Percentiles rank a stretch among this genome's conserved stretches.
These are phyloP conservation scores for Hypoxylon sp. DNA, from an alignment of 2,329 filamentous ascomycete genomes.

Conservation along the genomic window DNA sequence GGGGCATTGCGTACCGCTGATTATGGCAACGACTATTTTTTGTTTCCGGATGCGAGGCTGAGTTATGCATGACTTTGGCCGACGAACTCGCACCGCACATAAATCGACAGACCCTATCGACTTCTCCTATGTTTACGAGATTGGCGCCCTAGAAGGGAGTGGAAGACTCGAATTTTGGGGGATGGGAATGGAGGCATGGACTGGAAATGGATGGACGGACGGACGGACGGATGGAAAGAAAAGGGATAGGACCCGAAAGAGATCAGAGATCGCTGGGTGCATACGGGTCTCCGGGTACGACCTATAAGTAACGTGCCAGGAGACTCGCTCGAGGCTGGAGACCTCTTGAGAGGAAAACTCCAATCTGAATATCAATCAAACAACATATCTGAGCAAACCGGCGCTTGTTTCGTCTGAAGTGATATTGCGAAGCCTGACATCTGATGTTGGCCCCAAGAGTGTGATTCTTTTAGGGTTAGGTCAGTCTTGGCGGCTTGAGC, in stretches of 20 bases:
- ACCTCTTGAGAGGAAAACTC: constrained; percentile 46
- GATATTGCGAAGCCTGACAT: not conserved
- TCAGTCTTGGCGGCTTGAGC: not conserved
- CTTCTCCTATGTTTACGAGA: constrained; percentile 34
- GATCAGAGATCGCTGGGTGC: constrained; percentile 14
- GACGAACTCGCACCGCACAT: constrained; percentile 12
- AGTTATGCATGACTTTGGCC: constrained; percentile 7
- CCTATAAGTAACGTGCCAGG: constrained; percentile 24
- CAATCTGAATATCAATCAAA: constrained; percentile 41
- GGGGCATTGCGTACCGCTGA: constrained; percentile 9
- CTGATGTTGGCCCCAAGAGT: not conserved
- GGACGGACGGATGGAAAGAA: not conserved
- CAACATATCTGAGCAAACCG: constrained; percentile 3
- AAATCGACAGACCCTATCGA: constrained; percentile 9
- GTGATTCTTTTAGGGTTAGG: not conserved
- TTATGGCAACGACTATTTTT: constrained; percentile 6
- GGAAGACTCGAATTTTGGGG: constrained; percentile 7
- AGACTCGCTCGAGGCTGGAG: constrained; percentile 44
- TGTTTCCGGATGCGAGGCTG: constrained; percentile 11
- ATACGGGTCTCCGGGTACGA: constrained; percentile 32
- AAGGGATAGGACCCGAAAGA: not conserved
- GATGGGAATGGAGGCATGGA: not conserved
- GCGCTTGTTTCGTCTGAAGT: not conserved
- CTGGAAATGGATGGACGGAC: not conserved
- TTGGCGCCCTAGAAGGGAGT: constrained; percentile 18